Percentiles rank a stretch among this genome's conserved stretches.
Conservation (phyloP, 2,329 filamentous ascomycete species). For the Lecanoromycetidae sp. region DNA sequence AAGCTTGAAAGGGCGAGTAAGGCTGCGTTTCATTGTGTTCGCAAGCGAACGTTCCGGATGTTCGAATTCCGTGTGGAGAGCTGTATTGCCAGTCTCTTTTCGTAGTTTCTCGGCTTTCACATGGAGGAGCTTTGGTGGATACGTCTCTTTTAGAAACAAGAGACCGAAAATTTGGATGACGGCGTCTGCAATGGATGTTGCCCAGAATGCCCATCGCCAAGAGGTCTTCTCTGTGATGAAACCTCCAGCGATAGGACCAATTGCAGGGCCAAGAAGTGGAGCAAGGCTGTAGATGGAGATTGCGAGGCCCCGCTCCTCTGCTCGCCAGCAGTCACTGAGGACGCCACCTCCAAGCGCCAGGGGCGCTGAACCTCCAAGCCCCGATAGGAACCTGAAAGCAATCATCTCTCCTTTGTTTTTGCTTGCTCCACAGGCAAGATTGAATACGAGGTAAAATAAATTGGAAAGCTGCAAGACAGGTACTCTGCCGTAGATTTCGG, state of each 20-base stretch:
- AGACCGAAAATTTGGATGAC: constrained; percentile 50
- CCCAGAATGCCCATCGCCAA: constrained; percentile 65
- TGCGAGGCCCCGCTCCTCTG: constrained; percentile 51
- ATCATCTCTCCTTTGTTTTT: constrained; percentile 43
- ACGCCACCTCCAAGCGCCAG: constrained; percentile 37
- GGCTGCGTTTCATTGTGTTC: constrained; percentile 25
- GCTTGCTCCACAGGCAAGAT: constrained; percentile 47
- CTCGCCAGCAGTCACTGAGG: constrained; percentile 45
- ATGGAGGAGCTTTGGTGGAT: constrained; percentile 50
- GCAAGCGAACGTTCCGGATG: constrained; percentile 19
- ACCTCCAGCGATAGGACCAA: constrained; percentile 54
- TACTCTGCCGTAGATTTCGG: constrained; percentile 45
- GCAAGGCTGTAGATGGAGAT: constrained; percentile 52
- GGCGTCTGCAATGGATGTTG: constrained; percentile 51
- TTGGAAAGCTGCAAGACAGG: constrained; percentile 44
- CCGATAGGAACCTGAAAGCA: constrained; percentile 46
- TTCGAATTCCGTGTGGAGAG: constrained; percentile 31
- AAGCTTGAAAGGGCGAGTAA: constrained; percentile 43
- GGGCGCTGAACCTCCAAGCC: constrained; percentile 41
- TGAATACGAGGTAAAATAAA: constrained; percentile 45
- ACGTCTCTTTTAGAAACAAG: constrained; percentile 53
- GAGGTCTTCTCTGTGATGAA: constrained; percentile 51
- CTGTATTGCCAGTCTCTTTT: constrained; percentile 28
- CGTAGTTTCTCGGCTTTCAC: constrained; percentile 43
- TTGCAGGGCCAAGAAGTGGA: constrained; percentile 52